phyloP scores from a whole-genome alignment of 495 filamentous ascomycete species.

The Aspergillus homomorphus region DNA sequence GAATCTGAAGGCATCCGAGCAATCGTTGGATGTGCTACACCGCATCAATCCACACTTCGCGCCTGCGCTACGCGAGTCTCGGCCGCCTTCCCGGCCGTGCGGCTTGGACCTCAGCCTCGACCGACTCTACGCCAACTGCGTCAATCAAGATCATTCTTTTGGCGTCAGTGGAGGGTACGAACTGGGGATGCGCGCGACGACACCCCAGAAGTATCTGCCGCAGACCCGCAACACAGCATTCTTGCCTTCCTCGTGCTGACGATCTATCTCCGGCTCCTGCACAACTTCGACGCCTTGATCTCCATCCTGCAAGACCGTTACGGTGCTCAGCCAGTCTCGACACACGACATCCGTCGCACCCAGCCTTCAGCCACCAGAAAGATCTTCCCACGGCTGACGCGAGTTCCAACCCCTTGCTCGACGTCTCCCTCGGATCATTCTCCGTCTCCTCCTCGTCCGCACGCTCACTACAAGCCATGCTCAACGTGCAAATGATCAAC shows the following conservation, averaged over 20 bases:
- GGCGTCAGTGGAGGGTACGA: not conserved
- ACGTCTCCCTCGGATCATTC: not conserved
- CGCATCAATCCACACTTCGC: not conserved
- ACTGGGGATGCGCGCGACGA: not conserved
- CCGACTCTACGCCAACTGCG: not conserved
- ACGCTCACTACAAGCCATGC: not conserved
- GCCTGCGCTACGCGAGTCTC: not conserved
- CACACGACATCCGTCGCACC: not conserved
- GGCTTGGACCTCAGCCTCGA: not conserved
- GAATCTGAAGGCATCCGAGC: not conserved
- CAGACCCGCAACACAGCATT: not conserved
- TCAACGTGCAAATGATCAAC: constrained; percentile 1
- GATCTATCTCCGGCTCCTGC: not conserved
- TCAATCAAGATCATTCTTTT: not conserved
- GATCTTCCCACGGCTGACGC: not conserved
- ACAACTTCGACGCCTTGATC: not conserved
- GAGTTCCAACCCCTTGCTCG: not conserved
- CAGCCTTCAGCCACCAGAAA: not conserved
- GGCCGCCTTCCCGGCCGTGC: not conserved
- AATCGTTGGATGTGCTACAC: not conserved
- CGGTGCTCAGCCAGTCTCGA: not conserved
- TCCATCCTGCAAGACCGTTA: not conserved
- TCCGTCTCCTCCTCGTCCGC: not conserved
- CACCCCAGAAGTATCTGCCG: not conserved
- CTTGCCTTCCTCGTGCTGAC: not conserved